These are phyloP conservation scores for Simplicillium aogashimaense DNA, from an alignment of 2,329 filamentous ascomycete genomes.

Conservation along the genomic window DNA sequence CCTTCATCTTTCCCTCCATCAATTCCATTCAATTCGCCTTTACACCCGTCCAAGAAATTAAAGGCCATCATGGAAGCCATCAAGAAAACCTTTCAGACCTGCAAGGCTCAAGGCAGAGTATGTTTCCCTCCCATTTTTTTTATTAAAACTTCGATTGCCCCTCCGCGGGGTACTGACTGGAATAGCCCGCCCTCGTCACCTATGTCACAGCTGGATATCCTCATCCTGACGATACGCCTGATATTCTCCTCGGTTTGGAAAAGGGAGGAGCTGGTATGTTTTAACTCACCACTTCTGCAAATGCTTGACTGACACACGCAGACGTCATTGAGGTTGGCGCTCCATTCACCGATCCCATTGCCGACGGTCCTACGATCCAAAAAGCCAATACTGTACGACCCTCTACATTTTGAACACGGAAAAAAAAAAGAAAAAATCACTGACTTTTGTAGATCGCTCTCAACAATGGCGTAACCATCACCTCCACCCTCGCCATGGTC, in stretches of 20 bases:
- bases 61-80: slow-evolving; percentile 41
- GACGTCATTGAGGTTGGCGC: slow-evolving; percentile 94
- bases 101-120: slow-evolving; percentile 50
- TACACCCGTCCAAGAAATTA: too few relatives aligned
- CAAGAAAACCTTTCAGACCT: slow-evolving; percentile 48
- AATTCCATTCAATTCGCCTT: too few relatives aligned
- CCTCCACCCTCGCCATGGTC: slow-evolving; percentile 72
- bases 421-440: too few relatives aligned
- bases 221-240: slow-evolving; percentile 67
- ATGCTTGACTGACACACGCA: slow-evolving; percentile 8
- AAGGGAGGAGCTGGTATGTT: slow-evolving; percentile 76
- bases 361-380: slow-evolving; percentile 95
- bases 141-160: slow-evolving; percentile 4
- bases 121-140: slow-evolving; percentile 13
- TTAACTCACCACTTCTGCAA: not conserved
- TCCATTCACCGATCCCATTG: slow-evolving; percentile 96
- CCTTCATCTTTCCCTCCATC: not conserved
- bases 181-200: slow-evolving; percentile 76
- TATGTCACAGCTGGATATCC: slow-evolving; percentile 96
- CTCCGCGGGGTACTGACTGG: slow-evolving; percentile 16
- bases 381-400: slow-evolving; percentile 70
- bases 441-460: slow-evolving; percentile 68
- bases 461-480: slow-evolving; percentile 77
- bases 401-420: too few relatives aligned
- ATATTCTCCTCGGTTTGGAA: slow-evolving; percentile 82